Conservation (phyloP, 2,329 filamentous ascomycete species). For the Fusarium praegraminearum region DNA sequence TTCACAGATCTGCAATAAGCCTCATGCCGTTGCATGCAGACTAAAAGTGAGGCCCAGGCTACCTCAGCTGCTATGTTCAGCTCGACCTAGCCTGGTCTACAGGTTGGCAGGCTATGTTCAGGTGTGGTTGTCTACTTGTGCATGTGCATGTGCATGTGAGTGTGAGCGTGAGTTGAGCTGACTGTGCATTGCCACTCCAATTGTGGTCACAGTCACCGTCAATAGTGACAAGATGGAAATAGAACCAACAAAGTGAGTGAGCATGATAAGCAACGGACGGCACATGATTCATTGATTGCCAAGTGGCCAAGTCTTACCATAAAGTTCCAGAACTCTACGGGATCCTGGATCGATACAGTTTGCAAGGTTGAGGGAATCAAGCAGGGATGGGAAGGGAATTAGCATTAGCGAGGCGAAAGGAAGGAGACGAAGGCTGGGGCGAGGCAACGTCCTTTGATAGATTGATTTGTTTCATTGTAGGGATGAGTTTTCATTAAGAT, state of each 20-base stretch:
- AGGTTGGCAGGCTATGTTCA: slow-evolving; percentile 12
- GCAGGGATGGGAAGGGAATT: slow-evolving; percentile 11
- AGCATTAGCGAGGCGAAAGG: slow-evolving; percentile 19
- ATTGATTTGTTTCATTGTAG: slow-evolving; percentile 17
- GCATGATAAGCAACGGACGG: neutral
- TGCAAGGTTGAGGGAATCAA: slow-evolving; percentile 3
- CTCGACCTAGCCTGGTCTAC: neutral
- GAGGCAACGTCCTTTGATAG: slow-evolving; percentile 2
- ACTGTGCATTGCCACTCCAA: slow-evolving; percentile 11
- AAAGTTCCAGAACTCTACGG: slow-evolving; percentile 11
- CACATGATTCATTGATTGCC: slow-evolving; percentile 15
- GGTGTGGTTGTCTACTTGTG: neutral
- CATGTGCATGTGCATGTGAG: neutral
- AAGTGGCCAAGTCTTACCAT: slow-evolving; percentile 1
- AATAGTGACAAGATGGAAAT: slow-evolving; percentile 4
- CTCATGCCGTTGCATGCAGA: slow-evolving; percentile 9
- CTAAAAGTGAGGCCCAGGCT: neutral
- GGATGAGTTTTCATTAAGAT: slow-evolving; percentile 4
- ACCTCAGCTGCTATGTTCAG: slow-evolving; percentile 2
- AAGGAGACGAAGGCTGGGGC: slow-evolving; percentile 11
- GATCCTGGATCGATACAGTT: slow-evolving; percentile 14
- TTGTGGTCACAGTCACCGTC: neutral
- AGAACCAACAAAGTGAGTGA: neutral
- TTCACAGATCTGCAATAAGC: slow-evolving; percentile 14
- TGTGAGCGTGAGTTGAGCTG: neutral